Evolutionary conservation across 768 basidiomycete genomes (phyloP), one percentile per base, ranked within the genome.

Genomic region (Phaeotremella fagi): DNA sequence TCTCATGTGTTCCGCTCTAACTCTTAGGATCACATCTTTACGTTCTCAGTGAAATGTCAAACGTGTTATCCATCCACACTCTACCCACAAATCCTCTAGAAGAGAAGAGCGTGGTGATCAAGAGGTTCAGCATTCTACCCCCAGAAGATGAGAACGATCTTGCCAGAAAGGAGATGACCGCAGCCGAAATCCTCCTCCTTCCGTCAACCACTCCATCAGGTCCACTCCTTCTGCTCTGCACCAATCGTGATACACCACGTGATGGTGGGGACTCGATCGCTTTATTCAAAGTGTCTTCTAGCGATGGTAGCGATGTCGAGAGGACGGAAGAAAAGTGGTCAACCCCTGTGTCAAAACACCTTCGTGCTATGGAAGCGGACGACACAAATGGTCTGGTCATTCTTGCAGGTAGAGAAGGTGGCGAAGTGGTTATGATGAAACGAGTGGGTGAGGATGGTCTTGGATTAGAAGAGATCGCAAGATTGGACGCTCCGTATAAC

Each of bases 211-310:
- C 28, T 3, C 48, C 49, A 2, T 45, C 22, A 4, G 58, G 60
- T 7, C 36, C 36, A 26, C n/a, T 48, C n/a, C 45, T 66, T 5
- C 47, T 66, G 24, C 51, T 66, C n/a, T 36, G 42, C 5, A 57
- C 64, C 4, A 66, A 66, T 45, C 31, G 64, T 15, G 61, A 62
- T 22, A 60, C 64, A n/a, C 58, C 61, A 3, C 36, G 38, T 26
- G 28, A 48, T 4, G 45, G 57, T 20, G 57, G 51, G 24, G 64
- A 66, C 36, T 57, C 64, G 2, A 29, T 66, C 15, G 60, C 58
- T 11, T 27, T 62, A 24, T 62, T 62, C 42, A 35, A 48, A 4
- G 59, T 62, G 9, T 51, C 55, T 14, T 20, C 43, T 12, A 48
- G 24, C 12, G 52, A 61, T 31, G 60, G 60, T 0, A 37, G 16